These are phyloP conservation scores for Komagataella ulmi DNA, from an alignment of 805 yeast genomes.

Conservation along the genomic window DNA sequence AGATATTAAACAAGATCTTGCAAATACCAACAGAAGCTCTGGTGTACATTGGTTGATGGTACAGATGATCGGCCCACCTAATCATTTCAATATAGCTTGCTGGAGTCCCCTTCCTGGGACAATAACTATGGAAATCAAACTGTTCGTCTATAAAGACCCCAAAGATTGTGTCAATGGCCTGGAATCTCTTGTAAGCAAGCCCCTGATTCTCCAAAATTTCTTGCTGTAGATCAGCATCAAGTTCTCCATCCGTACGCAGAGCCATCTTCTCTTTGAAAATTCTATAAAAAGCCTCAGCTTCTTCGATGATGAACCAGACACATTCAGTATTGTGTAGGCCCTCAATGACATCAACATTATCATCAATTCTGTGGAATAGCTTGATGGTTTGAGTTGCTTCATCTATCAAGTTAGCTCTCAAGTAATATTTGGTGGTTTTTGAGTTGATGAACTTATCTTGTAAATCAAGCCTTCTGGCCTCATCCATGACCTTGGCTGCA, in stretches of 20 bases:
- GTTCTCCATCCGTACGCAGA: neutral
- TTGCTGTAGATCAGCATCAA: constrained; percentile 19
- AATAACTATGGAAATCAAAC: constrained; percentile 87
- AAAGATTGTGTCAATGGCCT: constrained; percentile 53
- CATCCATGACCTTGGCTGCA: constrained; percentile 57
- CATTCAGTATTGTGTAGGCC: constrained; percentile 86
- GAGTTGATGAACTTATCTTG: constrained; percentile 90
- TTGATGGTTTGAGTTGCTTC: constrained; percentile 65
- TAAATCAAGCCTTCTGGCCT: constrained; percentile 63
- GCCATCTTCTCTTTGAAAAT: constrained; percentile 24
- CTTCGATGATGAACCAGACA: constrained; percentile 77
- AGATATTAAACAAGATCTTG: constrained; percentile 33
- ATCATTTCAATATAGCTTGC: constrained; percentile 69
- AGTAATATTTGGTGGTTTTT: constrained; percentile 69
- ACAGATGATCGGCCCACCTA: constrained; percentile 72
- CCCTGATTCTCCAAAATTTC: constrained; percentile 39
- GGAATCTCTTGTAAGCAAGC: constrained; percentile 67
- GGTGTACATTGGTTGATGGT: constrained; percentile 54
- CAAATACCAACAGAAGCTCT: constrained; percentile 59
- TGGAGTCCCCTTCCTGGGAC: constrained; percentile 83
- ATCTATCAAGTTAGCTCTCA: constrained; percentile 63
- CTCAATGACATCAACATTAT: constrained; percentile 68
- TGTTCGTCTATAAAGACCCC: constrained; percentile 71
- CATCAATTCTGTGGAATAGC: constrained; percentile 76
- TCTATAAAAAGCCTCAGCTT: constrained; percentile 72